Evolutionary conservation across 495 filamentous ascomycete genomes (phyloP).

Genomic region (Pyronema omphalodes): DNA sequence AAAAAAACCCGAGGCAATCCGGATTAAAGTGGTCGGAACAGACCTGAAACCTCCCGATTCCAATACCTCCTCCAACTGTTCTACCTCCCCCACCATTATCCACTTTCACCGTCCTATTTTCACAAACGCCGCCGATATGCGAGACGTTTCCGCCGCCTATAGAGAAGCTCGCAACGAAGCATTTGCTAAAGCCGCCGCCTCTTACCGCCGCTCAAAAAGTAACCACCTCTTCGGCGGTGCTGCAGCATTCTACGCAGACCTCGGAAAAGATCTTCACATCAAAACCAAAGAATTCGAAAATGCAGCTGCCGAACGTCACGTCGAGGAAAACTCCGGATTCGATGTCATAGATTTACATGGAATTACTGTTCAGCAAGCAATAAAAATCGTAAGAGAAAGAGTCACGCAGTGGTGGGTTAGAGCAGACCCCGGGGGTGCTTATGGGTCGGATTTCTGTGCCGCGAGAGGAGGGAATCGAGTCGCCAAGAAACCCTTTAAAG

Average conservation of each 20-base stretch:
- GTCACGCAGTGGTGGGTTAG: conserved; percentile 66
- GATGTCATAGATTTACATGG: conserved; percentile 64
- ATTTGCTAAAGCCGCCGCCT: conserved; percentile 39
- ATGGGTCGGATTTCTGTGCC: conserved; percentile 23
- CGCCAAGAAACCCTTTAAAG: conserved; percentile 33
- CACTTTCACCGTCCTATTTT: conserved; percentile 6
- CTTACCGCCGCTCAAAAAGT: conserved; percentile 45
- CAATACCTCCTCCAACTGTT: not conserved
- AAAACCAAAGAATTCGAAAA: conserved; percentile 26
- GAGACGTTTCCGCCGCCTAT: conserved; percentile 7
- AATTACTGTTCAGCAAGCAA: conserved; percentile 57
- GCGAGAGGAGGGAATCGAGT: conserved; percentile 21
- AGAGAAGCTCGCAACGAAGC: conserved; percentile 26
- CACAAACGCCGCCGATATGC: conserved; percentile 6
- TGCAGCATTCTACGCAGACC: conserved; percentile 44
- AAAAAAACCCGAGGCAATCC: not conserved
- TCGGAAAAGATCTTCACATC: conserved; percentile 35
- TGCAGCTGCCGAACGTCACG: conserved; percentile 38
- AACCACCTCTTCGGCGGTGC: conserved; percentile 47
- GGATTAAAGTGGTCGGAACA: not conserved
- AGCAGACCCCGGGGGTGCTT: conserved; percentile 27
- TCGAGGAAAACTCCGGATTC: conserved; percentile 38
- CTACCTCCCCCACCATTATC: conserved; percentile 6
- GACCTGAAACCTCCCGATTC: not conserved
- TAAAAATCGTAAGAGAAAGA: conserved; percentile 49